Evolutionary conservation across 2,329 filamentous ascomycete species (phyloP).

Genomic region (Nothopassalora personata): DNA sequence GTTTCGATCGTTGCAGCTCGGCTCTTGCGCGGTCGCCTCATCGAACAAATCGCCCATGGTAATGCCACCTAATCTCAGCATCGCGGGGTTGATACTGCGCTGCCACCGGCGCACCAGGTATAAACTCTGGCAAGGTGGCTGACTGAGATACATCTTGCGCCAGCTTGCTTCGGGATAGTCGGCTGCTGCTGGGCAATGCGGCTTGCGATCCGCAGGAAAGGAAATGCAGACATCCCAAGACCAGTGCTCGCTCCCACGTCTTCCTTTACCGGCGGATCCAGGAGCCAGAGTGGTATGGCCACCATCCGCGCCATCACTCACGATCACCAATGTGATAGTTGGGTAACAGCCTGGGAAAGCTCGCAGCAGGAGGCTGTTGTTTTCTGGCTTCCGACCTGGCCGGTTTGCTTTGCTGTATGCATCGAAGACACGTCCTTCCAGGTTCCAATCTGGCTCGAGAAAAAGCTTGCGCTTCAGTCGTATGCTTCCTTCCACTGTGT

Average conservation of each 20-base stretch:
- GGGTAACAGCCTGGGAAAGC: conserved; percentile 33
- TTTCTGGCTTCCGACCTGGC: conserved; percentile 29
- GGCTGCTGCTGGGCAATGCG: conserved; percentile 18
- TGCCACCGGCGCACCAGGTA: conserved; percentile 30
- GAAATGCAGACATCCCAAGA: conserved; percentile 32
- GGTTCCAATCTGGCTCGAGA: conserved; percentile 31
- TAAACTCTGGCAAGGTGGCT: conserved; percentile 31
- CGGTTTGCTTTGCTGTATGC: conserved; percentile 16
- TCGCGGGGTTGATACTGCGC: conserved; percentile 23
- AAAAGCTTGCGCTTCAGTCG: conserved; percentile 32
- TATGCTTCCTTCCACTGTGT: conserved; percentile 25
- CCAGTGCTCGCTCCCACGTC: conserved; percentile 25
- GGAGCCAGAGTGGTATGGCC: conserved; percentile 2
- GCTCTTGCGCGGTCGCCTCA: conserved; percentile 20
- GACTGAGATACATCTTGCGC: conserved; percentile 33
- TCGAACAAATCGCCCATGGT: conserved; percentile 32
- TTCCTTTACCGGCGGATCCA: not conserved
- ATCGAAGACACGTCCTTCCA: conserved; percentile 24
- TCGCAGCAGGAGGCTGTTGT: conserved; percentile 32
- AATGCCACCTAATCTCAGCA: conserved; percentile 26
- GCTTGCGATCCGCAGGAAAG: conserved; percentile 25
- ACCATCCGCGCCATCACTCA: conserved; percentile 17
- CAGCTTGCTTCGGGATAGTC: conserved; percentile 30
- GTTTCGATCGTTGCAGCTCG: conserved; percentile 13
- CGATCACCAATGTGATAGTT: conserved; percentile 31